These are phyloP conservation scores for Alternaria ethzedia DNA, from an alignment of 2,329 filamentous ascomycete genomes.

Conservation along the genomic window DNA sequence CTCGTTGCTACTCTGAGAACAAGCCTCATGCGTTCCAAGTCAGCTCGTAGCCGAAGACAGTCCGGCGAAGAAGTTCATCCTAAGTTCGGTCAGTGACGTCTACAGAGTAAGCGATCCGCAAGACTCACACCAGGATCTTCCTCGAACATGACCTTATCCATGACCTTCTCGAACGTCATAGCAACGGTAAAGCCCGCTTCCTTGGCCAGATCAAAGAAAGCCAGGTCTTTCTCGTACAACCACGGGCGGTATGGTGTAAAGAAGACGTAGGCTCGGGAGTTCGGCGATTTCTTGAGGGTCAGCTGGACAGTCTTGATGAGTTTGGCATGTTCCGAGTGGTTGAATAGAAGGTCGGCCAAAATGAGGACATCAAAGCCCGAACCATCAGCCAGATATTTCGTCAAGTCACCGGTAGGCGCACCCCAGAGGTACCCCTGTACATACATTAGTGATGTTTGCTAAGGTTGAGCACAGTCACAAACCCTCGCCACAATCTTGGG, in stretches of 20 bases:
- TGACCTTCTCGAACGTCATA: conserved; percentile 79
- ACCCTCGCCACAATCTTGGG: conserved; percentile 49
- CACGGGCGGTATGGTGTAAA: conserved; percentile 95
- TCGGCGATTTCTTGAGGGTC: conserved; percentile 64
- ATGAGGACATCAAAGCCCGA: conserved; percentile 79
- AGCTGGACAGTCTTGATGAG: conserved; percentile 73
- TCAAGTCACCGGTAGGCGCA: conserved; percentile 63
- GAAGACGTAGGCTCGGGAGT: conserved; percentile 79
- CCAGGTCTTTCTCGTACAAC: conserved; percentile 82
- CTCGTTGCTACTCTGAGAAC: not conserved
- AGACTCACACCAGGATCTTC: conserved; percentile 75
- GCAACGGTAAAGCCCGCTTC: conserved; percentile 76
- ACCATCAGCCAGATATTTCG: conserved; percentile 60
- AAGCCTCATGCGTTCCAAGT: conserved; percentile 59
- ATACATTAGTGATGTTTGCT: conserved; percentile 10
- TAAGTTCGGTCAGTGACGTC: conserved; percentile 29
- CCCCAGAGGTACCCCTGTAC: conserved; percentile 84
- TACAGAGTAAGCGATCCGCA: too few species aligned
- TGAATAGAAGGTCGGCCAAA: conserved; percentile 88
- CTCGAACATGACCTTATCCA: conserved; percentile 89
- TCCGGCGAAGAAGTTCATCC: conserved; percentile 80
- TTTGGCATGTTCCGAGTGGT: conserved; percentile 84
- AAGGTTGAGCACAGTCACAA: conserved; percentile 7
- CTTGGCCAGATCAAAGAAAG: conserved; percentile 80
- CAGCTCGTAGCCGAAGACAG: conserved; percentile 79